Evolutionary conservation across 192 early-diverging fungal genomes (phyloP).

Genomic region (Funneliformis geosporum): DNA sequence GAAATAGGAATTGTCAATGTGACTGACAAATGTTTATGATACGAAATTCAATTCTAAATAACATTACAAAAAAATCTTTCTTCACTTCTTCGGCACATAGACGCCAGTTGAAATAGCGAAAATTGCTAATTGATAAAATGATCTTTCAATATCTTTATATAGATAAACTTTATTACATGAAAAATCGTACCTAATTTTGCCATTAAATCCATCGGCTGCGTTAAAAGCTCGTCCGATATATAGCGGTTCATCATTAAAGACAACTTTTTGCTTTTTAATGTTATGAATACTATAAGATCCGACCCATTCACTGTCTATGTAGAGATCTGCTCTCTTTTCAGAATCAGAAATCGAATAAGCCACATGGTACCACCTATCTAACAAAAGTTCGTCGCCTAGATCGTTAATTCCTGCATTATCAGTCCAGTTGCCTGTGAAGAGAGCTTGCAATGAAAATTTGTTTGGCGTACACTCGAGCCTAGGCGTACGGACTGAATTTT

Average conservation of each 20-base stretch:
- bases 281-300: not conserved
- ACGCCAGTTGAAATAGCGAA: too few species aligned
- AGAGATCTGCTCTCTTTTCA: constrained; percentile 19
- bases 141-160: not conserved
- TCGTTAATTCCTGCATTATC: not conserved
- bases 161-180: not conserved
- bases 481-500: not conserved
- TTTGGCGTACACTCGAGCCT: not conserved
- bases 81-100: too few species aligned
- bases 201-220: not conserved
- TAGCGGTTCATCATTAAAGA: constrained; percentile 17
- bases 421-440: constrained; percentile 8
- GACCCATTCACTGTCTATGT: constrained; percentile 4
- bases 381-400: not conserved
- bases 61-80: not conserved
- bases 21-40: not conserved
- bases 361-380: constrained; percentile 23
- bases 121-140: constrained; percentile 25
- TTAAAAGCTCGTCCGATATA: not conserved
- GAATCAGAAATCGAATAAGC: constrained; percentile 19
- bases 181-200: constrained; percentile 21
- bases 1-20: not conserved
- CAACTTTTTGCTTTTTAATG: not conserved
- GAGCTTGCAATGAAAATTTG: constrained; percentile 1
- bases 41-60: not conserved